Evolutionary conservation across 2,329 filamentous ascomycete species (phyloP).

Genomic region (Eurotiales sp.): DNA sequence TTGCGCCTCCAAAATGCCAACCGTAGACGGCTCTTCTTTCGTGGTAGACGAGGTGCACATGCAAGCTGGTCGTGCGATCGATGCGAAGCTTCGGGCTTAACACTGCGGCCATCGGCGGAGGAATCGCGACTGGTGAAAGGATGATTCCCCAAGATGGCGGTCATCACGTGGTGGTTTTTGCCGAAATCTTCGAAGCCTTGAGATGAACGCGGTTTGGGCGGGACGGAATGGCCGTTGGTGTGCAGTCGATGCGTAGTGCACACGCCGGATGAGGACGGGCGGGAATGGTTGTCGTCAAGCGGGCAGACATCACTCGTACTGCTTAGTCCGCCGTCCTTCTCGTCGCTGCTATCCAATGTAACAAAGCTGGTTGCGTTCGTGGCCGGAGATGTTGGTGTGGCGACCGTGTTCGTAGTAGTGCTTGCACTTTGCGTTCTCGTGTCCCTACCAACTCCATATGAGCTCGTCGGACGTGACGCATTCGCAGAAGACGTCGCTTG

Average conservation of each 20-base stretch:
- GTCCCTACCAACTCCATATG: slow-evolving; percentile 34
- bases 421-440: slow-evolving; percentile 40
- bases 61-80: slow-evolving; percentile 9
- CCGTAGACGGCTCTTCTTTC: slow-evolving; percentile 37
- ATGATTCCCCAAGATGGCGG: slow-evolving; percentile 21
- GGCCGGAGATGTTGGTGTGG: slow-evolving; percentile 39
- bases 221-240: slow-evolving; percentile 20
- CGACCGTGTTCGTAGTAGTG: slow-evolving; percentile 39
- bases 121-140: slow-evolving; percentile 25
- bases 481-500: slow-evolving; percentile 27
- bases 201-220: slow-evolving; percentile 20
- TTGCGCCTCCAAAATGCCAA: slow-evolving; percentile 41
- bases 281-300: slow-evolving; percentile 19
- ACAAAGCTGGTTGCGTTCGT: slow-evolving; percentile 46
- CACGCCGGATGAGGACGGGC: slow-evolving; percentile 29
- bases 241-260: slow-evolving; percentile 23
- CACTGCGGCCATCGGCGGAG: slow-evolving; percentile 25
- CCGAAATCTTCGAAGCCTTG: slow-evolving; percentile 18
- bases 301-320: slow-evolving; percentile 26
- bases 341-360: slow-evolving; percentile 39
- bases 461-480: slow-evolving; percentile 30
- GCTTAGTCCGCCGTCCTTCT: slow-evolving; percentile 29
- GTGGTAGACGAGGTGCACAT: slow-evolving; percentile 18
- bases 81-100: slow-evolving; percentile 16
- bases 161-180: slow-evolving; percentile 22